These are phyloP conservation scores for Epithemia pelagica DNA, from an alignment of 108 stramenopile genomes.

Conservation along the genomic window DNA sequence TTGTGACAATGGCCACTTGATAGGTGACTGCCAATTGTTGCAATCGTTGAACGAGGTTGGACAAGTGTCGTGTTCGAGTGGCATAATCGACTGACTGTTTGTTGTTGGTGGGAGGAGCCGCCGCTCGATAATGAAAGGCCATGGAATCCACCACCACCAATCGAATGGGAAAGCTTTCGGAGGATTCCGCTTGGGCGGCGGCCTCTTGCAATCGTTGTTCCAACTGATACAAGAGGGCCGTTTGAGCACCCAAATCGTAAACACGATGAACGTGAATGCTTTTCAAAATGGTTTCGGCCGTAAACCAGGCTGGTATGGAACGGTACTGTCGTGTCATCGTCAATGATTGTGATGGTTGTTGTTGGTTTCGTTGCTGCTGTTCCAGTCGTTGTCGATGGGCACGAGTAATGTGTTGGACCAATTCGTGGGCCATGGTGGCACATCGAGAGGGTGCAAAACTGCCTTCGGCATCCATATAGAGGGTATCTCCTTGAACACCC, in stretches of 20 bases:
- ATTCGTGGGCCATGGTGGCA: conserved; percentile 65
- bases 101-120: conserved; percentile 2
- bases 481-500: conserved; percentile 78
- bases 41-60: conserved; percentile 60
- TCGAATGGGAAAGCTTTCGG: conserved; percentile 31
- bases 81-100: conserved; percentile 29
- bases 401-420: conserved; percentile 23
- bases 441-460: conserved; percentile 80
- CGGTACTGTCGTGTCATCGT: neutral
- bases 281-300: conserved; percentile 53
- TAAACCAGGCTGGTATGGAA: conserved; percentile 31
- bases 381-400: conserved; percentile 5
- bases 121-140: conserved; percentile 89
- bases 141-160: conserved; percentile 88
- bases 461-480: conserved; percentile 93
- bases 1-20: conserved; percentile 75
- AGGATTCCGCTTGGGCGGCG: conserved; percentile 3
- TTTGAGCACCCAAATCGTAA: conserved; percentile 78
- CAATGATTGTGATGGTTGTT: no score
- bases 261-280: conserved; percentile 91
- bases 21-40: conserved; percentile 53
- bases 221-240: conserved; percentile 67
- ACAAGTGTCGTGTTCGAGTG: conserved; percentile 60
- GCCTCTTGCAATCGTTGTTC: conserved; percentile 35
- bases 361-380: conserved; percentile 11